Conservation (phyloP, 768 basidiomycete species). For the Tephrocybe rancida region DNA sequence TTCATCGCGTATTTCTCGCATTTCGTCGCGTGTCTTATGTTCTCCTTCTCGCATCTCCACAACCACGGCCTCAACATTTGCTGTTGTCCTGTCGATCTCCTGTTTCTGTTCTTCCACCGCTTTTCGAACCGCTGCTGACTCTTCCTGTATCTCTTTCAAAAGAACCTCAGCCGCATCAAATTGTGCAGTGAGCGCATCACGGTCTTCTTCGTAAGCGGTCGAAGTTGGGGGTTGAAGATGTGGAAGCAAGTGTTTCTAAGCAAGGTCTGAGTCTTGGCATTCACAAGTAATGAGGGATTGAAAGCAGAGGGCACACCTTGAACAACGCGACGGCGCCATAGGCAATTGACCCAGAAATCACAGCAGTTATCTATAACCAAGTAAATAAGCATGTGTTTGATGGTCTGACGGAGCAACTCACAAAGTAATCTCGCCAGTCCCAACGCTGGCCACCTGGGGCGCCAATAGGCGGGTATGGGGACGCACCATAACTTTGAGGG, state of each 20-base stretch:
- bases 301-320: slow-evolving; percentile 48
- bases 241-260: slow-evolving; percentile 87
- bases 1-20: slow-evolving; percentile 91
- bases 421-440: slow-evolving; percentile 99
- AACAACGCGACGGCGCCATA: slow-evolving; percentile 84
- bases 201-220: slow-evolving; percentile 89
- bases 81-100: slow-evolving; percentile 69
- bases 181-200: slow-evolving; percentile 81
- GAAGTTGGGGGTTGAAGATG: slow-evolving; percentile 87
- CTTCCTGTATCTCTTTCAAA: slow-evolving; percentile 77
- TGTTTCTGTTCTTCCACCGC: slow-evolving; percentile 79
- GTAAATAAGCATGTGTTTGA: slow-evolving; percentile 24
- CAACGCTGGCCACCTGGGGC: slow-evolving; percentile 49
- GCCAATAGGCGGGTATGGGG: slow-evolving; percentile 37
- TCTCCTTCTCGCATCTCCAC: slow-evolving; percentile 80
- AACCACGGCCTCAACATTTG: slow-evolving; percentile 73
- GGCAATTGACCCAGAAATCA: slow-evolving; percentile 83
- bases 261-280: slow-evolving; percentile 4
- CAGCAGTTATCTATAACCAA: slow-evolving; percentile 77
- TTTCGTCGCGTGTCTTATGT: slow-evolving; percentile 77
- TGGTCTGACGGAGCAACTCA: slow-evolving; percentile 37
- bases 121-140: slow-evolving; percentile 69
- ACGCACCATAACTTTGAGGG: slow-evolving; percentile 43
- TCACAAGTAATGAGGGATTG: not conserved
- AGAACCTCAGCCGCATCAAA: slow-evolving; percentile 88